phyloP scores from a whole-genome alignment of 2,329 filamentous ascomycete species.

The Penicillium sp. region DNA sequence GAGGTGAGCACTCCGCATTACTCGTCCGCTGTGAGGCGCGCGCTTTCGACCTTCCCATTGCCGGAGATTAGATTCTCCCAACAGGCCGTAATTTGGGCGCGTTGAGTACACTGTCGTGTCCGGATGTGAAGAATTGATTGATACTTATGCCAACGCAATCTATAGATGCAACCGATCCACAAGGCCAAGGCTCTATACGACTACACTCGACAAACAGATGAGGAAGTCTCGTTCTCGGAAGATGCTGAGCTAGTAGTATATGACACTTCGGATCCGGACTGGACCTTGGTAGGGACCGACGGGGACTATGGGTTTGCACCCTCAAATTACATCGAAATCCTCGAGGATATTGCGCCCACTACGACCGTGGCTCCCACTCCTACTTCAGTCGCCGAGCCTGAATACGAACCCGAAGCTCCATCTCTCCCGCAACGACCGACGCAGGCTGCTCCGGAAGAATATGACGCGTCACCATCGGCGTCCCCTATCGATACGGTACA shows the following conservation, averaged over 20 bases:
- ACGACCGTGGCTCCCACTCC: constrained; percentile 29
- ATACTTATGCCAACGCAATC: constrained; percentile 11
- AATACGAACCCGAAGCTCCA: constrained; percentile 42
- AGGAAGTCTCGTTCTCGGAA: constrained; percentile 93
- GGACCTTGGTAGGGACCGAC: constrained; percentile 83
- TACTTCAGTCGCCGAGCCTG: constrained; percentile 33
- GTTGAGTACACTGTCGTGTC: not conserved
- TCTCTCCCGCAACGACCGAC: constrained; percentile 29
- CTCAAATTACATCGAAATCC: constrained; percentile 86
- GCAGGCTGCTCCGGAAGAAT: constrained; percentile 23
- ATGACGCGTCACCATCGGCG: constrained; percentile 21
- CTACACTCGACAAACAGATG: constrained; percentile 93
- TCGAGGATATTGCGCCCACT: constrained; percentile 45
- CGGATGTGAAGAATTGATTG: constrained; percentile 1
- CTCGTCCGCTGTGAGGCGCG: not conserved
- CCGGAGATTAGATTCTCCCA: not conserved
- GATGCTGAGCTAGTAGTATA: constrained; percentile 78
- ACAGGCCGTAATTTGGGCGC: not conserved
- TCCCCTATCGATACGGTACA: constrained; percentile 44
- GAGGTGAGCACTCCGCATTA: constrained; percentile 58
- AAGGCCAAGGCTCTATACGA: constrained; percentile 94
- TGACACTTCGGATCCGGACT: constrained; percentile 88
- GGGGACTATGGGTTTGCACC: constrained; percentile 91
- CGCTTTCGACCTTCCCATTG: not conserved
- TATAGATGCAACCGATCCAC: constrained; percentile 59